Percentiles rank a stretch among this genome's conserved stretches.
phyloP scores from a whole-genome alignment of 208 protist genomes.

The Leishmania arabica region DNA sequence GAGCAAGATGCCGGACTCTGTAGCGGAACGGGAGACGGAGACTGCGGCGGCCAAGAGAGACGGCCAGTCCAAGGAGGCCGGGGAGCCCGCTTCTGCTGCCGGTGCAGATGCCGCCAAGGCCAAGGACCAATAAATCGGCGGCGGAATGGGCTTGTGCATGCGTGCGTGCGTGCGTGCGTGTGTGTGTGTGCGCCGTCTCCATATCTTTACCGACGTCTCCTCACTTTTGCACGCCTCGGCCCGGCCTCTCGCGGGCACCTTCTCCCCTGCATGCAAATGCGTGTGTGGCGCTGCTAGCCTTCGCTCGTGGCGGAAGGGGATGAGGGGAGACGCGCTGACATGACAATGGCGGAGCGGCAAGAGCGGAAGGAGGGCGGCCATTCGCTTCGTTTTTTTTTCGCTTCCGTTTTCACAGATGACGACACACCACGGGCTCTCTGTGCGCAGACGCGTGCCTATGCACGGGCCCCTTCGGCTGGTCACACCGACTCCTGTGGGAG shows the following conservation, averaged over 20 bases:
- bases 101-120: neutral
- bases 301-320: neutral
- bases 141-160: neutral
- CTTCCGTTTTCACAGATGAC: too few relatives aligned
- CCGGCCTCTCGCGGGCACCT: neutral
- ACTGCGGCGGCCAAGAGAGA: neutral
- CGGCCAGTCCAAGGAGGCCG: neutral
- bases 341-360: neutral
- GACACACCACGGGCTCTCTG: neutral
- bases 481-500: neutral
- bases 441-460: neutral
- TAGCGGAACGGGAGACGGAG: neutral
- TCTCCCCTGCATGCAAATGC: neutral
- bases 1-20: conserved; percentile 6
- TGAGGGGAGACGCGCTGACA: neutral
- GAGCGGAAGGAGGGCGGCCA: neutral
- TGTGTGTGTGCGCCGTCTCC: neutral
- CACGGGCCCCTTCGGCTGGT: neutral
- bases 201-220: neutral
- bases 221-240: neutral
- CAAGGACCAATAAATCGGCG: neutral
- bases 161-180: neutral
- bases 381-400: neutral
- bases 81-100: neutral
- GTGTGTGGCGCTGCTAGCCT: neutral